A percentile compares a stretch with the other conserved stretches of the same genome.
These are phyloP conservation scores for Malassezia equina DNA, from an alignment of 1,284 basidiomycete genomes.

Conservation along the genomic window DNA sequence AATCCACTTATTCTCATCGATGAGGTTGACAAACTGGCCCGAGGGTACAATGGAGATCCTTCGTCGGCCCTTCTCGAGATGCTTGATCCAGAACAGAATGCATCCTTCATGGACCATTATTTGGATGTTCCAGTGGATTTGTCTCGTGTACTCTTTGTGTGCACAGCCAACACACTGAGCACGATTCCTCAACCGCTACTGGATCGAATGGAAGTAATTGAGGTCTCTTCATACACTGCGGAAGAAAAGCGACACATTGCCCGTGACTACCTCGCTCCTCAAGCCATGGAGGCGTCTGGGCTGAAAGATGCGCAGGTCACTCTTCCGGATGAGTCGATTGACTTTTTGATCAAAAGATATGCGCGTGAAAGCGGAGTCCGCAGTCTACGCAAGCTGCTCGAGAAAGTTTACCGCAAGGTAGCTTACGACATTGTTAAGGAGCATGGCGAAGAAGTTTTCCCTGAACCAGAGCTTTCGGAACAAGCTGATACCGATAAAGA, in stretches of 20 bases:
- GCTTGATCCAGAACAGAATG: conserved; percentile 97
- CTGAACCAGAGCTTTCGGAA: conserved; percentile 56
- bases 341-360: conserved; percentile 87
- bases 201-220: conserved; percentile 83
- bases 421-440: conserved; percentile 85
- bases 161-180: conserved; percentile 65
- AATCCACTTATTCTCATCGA: conserved; percentile 88
- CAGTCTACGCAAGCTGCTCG: conserved; percentile 38
- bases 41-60: conserved; percentile 84
- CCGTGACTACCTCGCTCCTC: conserved; percentile 78
- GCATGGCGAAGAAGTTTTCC: conserved; percentile 75
- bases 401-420: conserved; percentile 92
- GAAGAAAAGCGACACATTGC: conserved; percentile 94
- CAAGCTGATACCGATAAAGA: conserved; percentile 4
- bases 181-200: conserved; percentile 92
- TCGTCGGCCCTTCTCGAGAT: conserved; percentile 88
- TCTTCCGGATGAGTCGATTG: conserved; percentile 57
- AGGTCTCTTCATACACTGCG: conserved; percentile 75
- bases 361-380: conserved; percentile 77
- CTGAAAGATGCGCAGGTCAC: conserved; percentile 51
- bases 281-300: conserved; percentile 83
- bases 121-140: conserved; percentile 96
- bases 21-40: conserved; percentile 98
- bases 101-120: conserved; percentile 89
- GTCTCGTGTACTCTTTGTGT: conserved; percentile 91